Conservation (phyloP, 2,329 filamentous ascomycete species). For the Pestalotiopsis sp. region DNA sequence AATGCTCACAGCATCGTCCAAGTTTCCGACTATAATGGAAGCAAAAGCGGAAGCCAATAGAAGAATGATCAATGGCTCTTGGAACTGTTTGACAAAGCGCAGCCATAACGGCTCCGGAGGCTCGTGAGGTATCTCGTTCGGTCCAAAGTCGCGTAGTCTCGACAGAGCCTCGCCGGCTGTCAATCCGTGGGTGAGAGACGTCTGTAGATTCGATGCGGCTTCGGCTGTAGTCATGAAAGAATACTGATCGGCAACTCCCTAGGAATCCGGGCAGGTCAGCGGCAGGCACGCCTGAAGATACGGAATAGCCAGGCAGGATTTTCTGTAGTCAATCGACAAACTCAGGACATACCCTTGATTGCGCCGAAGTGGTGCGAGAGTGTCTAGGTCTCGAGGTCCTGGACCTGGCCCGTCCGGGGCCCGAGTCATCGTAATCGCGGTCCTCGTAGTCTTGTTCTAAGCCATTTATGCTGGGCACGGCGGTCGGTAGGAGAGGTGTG, state of each 20-base stretch:
- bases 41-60: constrained; percentile 85
- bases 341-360: constrained; percentile 50
- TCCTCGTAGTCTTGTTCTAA: constrained; percentile 26
- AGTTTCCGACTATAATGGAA: constrained; percentile 89
- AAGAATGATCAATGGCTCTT: constrained; percentile 92
- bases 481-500: constrained; percentile 38
- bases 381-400: constrained; percentile 36
- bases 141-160: constrained; percentile 78
- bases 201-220: constrained; percentile 75
- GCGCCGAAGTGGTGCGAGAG: constrained; percentile 54
- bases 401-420: constrained; percentile 36
- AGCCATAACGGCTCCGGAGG: constrained; percentile 93
- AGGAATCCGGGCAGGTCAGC: background rate
- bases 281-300: too few relatives aligned
- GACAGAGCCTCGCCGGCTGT: constrained; percentile 79
- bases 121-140: constrained; percentile 94
- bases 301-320: too few relatives aligned
- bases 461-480: constrained; percentile 34
- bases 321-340: background rate
- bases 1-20: constrained; percentile 94
- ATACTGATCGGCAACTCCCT: constrained; percentile 63
- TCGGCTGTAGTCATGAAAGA: constrained; percentile 75
- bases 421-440: constrained; percentile 27
- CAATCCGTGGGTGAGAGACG: constrained; percentile 82
- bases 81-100: constrained; percentile 94